A percentile compares a stretch with the other conserved stretches of the same genome.
phyloP scores from a whole-genome alignment of 352 stramenopile species.

The Albugo candida region DNA sequence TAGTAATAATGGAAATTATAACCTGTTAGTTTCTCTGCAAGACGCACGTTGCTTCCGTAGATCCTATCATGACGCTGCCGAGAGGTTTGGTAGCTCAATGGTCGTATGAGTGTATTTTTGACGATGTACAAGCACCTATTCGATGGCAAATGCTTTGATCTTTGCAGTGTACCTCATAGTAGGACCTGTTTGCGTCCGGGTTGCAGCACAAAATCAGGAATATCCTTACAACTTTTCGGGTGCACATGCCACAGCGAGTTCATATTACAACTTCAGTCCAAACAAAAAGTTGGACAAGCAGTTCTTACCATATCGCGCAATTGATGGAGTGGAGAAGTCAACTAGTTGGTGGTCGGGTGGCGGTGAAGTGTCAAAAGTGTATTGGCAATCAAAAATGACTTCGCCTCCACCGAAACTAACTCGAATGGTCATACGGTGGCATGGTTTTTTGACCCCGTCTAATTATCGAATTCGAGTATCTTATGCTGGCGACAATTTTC shows the following conservation, averaged over 20 bases:
- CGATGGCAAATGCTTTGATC: too few relatives aligned
- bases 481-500: slow-evolving; percentile 34
- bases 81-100: too few relatives aligned
- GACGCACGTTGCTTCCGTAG: too few relatives aligned
- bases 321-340: slow-evolving; percentile 44
- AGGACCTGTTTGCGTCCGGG: too few relatives aligned
- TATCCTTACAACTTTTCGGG: slow-evolving; percentile 47
- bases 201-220: too few relatives aligned
- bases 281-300: slow-evolving; percentile 37
- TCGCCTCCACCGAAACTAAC: slow-evolving; percentile 17
- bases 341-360: slow-evolving; percentile 67
- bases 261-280: slow-evolving; percentile 49
- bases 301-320: slow-evolving; percentile 39
- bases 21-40: too few relatives aligned
- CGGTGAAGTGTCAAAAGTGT: slow-evolving; percentile 23
- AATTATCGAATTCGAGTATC: slow-evolving; percentile 41
- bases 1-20: too few relatives aligned
- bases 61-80: too few relatives aligned
- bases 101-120: too few relatives aligned
- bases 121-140: too few relatives aligned
- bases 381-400: slow-evolving; percentile 65
- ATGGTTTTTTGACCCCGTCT: slow-evolving; percentile 58
- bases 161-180: too few relatives aligned
- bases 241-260: slow-evolving; percentile 54
- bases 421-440: slow-evolving; percentile 51